A percentile compares a stretch with the other conserved stretches of the same genome.
Evolutionary conservation across 2,329 filamentous ascomycete genomes (phyloP).

Genomic region (Chrysoporthe austroafricana): DNA sequence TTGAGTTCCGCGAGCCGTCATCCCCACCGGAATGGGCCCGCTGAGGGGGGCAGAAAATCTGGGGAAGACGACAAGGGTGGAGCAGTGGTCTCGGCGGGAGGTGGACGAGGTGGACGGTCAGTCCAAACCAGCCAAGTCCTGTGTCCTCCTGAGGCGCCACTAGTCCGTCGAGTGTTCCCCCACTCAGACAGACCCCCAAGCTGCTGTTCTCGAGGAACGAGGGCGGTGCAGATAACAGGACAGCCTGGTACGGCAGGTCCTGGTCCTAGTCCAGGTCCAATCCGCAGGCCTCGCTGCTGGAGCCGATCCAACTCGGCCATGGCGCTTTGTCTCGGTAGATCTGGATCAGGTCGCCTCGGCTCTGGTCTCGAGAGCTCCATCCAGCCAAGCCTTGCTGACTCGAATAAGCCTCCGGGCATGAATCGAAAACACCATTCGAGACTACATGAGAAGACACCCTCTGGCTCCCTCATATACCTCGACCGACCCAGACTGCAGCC

Average conservation of each 20-base stretch:
- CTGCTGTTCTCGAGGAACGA: too few relatives aligned
- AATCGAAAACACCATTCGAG: too few relatives aligned
- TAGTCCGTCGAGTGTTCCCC: too few relatives aligned
- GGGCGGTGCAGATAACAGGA: too few relatives aligned
- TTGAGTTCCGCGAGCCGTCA: neutral
- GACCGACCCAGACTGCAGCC: neutral
- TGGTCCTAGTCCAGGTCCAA: neutral
- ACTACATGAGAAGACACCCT: neutral
- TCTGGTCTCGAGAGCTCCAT: neutral
- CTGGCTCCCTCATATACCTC: neutral
- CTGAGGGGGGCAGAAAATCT: slow-evolving; percentile 3
- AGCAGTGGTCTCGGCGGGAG: neutral
- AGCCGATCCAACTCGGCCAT: too few relatives aligned
- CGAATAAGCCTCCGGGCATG: too few relatives aligned
- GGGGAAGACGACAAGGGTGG: slow-evolving; percentile 20
- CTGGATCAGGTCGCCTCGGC: neutral
- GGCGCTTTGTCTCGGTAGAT: too few relatives aligned
- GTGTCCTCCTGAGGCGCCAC: neutral
- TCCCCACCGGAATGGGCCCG: slow-evolving; percentile 3
- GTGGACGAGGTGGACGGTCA: too few relatives aligned
- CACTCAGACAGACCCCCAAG: too few relatives aligned
- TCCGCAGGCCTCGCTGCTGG: too few relatives aligned
- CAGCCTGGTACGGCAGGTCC: too few relatives aligned
- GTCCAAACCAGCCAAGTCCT: neutral
- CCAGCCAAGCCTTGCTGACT: neutral